Conservation (phyloP, 495 filamentous ascomycete genomes). For the Xylaria scruposa region DNA sequence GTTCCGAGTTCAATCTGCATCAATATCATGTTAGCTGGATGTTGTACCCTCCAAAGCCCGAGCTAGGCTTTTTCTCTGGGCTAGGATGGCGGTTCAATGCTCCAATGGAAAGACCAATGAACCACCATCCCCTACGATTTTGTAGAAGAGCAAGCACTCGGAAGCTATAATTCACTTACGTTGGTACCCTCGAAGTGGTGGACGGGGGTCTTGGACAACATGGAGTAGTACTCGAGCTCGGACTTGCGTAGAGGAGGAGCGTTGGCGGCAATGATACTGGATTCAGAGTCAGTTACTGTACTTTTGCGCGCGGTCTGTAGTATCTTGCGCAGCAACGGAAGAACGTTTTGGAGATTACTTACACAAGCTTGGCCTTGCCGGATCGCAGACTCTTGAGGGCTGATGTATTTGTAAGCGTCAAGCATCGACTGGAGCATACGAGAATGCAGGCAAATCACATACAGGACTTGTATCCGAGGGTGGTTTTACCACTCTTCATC, state of each 20-base stretch:
- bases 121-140: constrained; percentile 30
- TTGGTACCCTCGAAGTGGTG: constrained; percentile 98
- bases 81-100: constrained; percentile 40
- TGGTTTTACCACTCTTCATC: constrained; percentile 56
- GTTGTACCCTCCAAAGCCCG: constrained; percentile 85
- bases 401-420: constrained; percentile 18
- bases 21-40: constrained; percentile 53
- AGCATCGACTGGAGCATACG: neutral
- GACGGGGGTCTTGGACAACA: constrained; percentile 91
- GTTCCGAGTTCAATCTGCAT: constrained; percentile 93
- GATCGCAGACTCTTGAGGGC: constrained; percentile 94
- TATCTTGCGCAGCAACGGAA: neutral
- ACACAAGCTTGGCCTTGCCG: constrained; percentile 77
- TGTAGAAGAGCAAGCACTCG: constrained; percentile 19
- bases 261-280: constrained; percentile 79
- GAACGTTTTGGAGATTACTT: neutral
- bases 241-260: constrained; percentile 94
- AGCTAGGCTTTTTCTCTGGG: constrained; percentile 81
- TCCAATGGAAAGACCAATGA: constrained; percentile 22
- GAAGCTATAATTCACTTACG: constrained; percentile 66
- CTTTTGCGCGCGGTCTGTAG: neutral
- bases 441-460: neutral
- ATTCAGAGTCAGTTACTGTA: neutral
- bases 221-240: constrained; percentile 84
- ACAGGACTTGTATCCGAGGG: constrained; percentile 85